Conservation (phyloP, 1,284 basidiomycete species). For the Exobasidium rhododendri region DNA sequence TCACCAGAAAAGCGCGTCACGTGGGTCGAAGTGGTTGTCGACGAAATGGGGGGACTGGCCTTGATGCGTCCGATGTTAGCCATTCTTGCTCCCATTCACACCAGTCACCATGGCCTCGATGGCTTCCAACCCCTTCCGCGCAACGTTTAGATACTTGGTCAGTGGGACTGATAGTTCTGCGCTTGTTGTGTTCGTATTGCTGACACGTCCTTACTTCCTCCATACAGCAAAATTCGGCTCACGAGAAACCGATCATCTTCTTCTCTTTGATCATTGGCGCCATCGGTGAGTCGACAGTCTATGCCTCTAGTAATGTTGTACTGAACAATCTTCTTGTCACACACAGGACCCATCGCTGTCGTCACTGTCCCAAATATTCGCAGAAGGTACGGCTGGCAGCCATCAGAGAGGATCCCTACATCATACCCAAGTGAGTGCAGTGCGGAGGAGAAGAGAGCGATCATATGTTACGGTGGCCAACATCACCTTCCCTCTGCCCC, state of each 20-base stretch:
- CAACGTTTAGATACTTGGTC: constrained; percentile 48
- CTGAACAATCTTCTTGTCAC: neutral
- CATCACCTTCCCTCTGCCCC: too few relatives aligned
- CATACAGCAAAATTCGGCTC: constrained; percentile 75
- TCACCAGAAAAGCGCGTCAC: too few relatives aligned
- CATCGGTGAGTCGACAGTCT: constrained; percentile 37
- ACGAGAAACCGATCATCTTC: constrained; percentile 89
- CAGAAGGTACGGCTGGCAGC: constrained; percentile 68
- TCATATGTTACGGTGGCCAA: neutral
- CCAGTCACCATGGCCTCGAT: constrained; percentile 8
- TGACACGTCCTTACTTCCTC: too few relatives aligned
- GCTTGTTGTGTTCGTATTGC: too few relatives aligned
- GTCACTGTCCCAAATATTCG: constrained; percentile 76
- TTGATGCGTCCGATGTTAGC: too few relatives aligned
- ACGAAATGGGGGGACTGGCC: too few relatives aligned
- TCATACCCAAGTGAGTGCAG: constrained; percentile 75
- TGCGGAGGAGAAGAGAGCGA: neutral
- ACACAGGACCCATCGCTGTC: constrained; percentile 71
- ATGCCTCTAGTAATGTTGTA: neutral
- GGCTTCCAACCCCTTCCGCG: constrained; percentile 30
- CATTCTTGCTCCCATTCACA: too few relatives aligned
- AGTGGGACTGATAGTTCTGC: too few relatives aligned
- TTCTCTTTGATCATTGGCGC: constrained; percentile 75
- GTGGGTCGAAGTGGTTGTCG: too few relatives aligned
- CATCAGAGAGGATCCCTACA: constrained; percentile 72